Base-by-base conservation (phyloP, 495 filamentous ascomycete genomes). In the Trichocladium antarcticum region DNA sequence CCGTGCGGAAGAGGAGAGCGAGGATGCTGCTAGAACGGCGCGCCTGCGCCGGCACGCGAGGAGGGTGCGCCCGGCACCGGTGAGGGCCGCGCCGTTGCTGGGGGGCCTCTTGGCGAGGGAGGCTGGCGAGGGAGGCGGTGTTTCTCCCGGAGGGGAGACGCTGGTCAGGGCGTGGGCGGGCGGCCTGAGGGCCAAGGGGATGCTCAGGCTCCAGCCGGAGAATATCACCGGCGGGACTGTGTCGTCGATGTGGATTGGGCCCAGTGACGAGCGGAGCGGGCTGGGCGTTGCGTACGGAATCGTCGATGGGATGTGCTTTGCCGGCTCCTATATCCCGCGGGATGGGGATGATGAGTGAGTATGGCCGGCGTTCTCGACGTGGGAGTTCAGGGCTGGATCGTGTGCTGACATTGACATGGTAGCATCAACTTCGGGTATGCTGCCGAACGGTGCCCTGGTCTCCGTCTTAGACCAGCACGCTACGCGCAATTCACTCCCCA, bases 331-430 rank as follows among this genome's bases (percentile, higher is more conserved):
- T 22, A 36, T 67, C 9, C 48, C 51, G 9, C 51, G 56, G 37
- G 57, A 66, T 40, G 42, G 32, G 7, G 45, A 57, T 5, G 61
- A 60, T 19, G n/a, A 36, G 63, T 64, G 24, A 51, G 54, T 53
- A 29, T 5, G 10, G 12, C 14, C 2, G 10, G 12, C 14, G 1
- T 27, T 39, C 1, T 29, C 3, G 16, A 29, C n/a, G 21, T 11
- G 32, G 3, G 15, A 9, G 29, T 5, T 11, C 31, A 11, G 1
- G 1, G 12, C 31, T 29, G 40, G 22, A 24, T 11, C 15, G 2
- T 10, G 10, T n/a, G 7, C 31, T 39, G 20, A 49, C 37, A 16
- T 24, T 14, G 1, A 15, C 1, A n/a, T n/a, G n/a, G n/a, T n/a
- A 60, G 57, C 6, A 48, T 60, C 49, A 49, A 55, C 49, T 44